phyloP scores from a whole-genome alignment of 73 alveolate species.

The Paramecium biaurelia region DNA sequence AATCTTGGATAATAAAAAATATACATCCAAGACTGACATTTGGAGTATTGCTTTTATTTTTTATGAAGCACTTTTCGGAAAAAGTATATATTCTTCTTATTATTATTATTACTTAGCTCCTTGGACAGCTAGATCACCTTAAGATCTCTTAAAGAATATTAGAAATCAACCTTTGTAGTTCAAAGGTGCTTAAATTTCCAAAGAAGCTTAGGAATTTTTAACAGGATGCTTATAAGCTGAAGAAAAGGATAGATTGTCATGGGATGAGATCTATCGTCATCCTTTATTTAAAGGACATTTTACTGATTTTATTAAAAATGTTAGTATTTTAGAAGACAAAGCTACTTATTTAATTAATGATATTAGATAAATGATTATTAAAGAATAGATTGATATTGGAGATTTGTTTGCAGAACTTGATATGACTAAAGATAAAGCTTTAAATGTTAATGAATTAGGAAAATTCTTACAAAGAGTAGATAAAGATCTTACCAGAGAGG shows the following conservation, averaged over 20 bases:
- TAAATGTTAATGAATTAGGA: conserved; percentile 45
- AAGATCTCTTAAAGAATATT: conserved; percentile 21
- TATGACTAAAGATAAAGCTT: conserved; percentile 54
- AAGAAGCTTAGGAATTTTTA: conserved; percentile 49
- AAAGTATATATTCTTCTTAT: neutral
- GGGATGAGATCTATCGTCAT: conserved; percentile 62
- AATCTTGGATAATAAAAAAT: conserved; percentile 86
- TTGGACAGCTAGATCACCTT: conserved; percentile 54
- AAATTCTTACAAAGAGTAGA: conserved; percentile 62
- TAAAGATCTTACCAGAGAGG: conserved; percentile 59
- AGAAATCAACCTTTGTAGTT: neutral
- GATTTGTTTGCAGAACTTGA: conserved; percentile 60
- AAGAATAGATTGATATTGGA: conserved; percentile 54
- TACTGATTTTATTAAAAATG: conserved; percentile 35
- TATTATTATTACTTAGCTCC: neutral
- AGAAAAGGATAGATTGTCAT: conserved; percentile 51
- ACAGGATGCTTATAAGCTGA: conserved; percentile 39
- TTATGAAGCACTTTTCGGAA: conserved; percentile 73
- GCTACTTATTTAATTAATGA: conserved; percentile 61
- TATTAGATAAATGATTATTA: conserved; percentile 52
- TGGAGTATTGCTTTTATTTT: conserved; percentile 96
- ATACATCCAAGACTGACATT: conserved; percentile 89
- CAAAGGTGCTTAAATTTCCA: neutral
- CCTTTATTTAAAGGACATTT: conserved; percentile 57
- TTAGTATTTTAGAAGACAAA: conserved; percentile 52